A percentile compares a stretch with the other conserved stretches of the same genome.
Evolutionary conservation across 2,329 filamentous ascomycete genomes (phyloP).

Genomic region (Scolecobasidium constrictum): DNA sequence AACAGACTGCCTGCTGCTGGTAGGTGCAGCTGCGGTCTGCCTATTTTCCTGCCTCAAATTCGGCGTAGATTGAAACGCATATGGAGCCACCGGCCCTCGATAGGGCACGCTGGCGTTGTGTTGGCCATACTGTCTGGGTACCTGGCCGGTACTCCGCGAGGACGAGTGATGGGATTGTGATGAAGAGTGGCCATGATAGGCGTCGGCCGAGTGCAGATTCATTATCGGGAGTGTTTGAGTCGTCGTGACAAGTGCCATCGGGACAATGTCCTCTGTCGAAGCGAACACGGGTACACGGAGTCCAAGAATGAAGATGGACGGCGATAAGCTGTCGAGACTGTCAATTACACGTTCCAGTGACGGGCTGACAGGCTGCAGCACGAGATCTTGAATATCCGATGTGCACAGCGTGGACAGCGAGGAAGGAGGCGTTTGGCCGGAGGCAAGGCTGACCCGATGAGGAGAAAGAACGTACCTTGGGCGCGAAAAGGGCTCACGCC

Average conservation of each 20-base stretch:
- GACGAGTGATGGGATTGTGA: conserved; percentile 8
- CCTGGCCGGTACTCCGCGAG: conserved; percentile 1
- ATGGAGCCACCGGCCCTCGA: conserved; percentile 37
- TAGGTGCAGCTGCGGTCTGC: conserved; percentile 41
- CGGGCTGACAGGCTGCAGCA: too few relatives aligned
- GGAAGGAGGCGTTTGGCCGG: too few relatives aligned
- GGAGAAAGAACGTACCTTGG: too few relatives aligned
- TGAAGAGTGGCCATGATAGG: conserved; percentile 4
- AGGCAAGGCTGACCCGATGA: too few relatives aligned
- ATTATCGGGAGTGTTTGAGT: neutral
- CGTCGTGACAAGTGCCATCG: neutral
- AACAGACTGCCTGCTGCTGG: conserved; percentile 18
- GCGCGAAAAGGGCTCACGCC: too few relatives aligned
- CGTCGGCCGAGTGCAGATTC: conserved; percentile 4
- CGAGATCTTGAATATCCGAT: too few relatives aligned
- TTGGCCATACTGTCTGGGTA: conserved; percentile 2
- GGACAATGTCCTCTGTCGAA: neutral
- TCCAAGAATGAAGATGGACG: too few relatives aligned
- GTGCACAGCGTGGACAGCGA: too few relatives aligned
- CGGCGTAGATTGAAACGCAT: conserved; percentile 40
- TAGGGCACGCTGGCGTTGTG: conserved; percentile 25
- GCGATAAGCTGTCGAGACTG: too few relatives aligned
- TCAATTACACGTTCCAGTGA: too few relatives aligned
- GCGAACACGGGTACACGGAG: too few relatives aligned
- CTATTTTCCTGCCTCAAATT: conserved; percentile 46